Base-by-base conservation (phyloP, 2,329 filamentous ascomycete genomes). In the Epichloe sibirici region DNA sequence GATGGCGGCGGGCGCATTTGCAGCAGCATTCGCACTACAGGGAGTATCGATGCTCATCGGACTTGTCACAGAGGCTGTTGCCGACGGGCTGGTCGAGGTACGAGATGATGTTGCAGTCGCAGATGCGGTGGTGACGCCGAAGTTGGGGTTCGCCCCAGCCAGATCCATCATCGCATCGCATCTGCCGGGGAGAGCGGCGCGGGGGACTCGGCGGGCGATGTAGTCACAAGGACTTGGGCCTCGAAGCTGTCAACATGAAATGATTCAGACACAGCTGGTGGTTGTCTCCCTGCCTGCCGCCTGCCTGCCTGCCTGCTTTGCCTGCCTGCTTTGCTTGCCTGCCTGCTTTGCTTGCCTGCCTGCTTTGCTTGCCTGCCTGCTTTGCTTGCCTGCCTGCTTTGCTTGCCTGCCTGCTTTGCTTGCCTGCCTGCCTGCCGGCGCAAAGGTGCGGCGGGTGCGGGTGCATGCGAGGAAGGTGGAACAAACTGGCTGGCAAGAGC, bases 1-100 rank as follows among this genome's bases (percentile, higher is more conserved):
- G 60, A 76, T 70, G 45, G 53, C 56, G 45, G 53, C 56, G 5
- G 61, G 46, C 44, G 48, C 54, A 38, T 45, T 51, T 48, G 34
- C 52, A 31, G 52, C 37, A 46, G 45, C 17, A 34, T 39, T 48
- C 11, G 15, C 37, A 51, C 49, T 49, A 39, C 44, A 28, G 12
- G 38, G 17, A 34, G 45, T 28, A 5, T 52, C 45, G 31, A 43
- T 37, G 21, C 51, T 52, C 45, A 48, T 42, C 17, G 51, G 45
- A 42, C 51, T 52, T n/a, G 38, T 35, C 11, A 48, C 46, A n/a
- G 44, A 47, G 38, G 38, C 48, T 13, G 48, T 37, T 6, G 43
- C 44, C 43, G 28, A 39, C 9, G 48, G 52, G 28, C 52, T 54
- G 9, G 48, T 44, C 25, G 52, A 51, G 25, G 42, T 35, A 39